Base-by-base conservation (phyloP, 2,329 filamentous ascomycete species). In the Pseudocercospora fuligena region DNA sequence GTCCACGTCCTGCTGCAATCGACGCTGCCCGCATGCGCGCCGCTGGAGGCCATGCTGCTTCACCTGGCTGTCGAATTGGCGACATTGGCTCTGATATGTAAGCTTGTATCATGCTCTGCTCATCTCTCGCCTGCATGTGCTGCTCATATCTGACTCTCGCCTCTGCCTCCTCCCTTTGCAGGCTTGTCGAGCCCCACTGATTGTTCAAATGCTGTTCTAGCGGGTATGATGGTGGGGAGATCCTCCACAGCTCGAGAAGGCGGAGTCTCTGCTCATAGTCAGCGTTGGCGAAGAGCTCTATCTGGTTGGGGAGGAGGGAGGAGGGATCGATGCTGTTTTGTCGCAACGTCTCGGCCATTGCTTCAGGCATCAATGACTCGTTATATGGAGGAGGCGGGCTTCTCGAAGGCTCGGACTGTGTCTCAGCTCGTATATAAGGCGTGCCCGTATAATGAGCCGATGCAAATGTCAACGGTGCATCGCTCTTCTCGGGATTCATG, bases 391-490 rank as follows among this genome's bases (percentile, higher is more conserved):
- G 75, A 4, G 75, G 75, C 4, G 75, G 75, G 62, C 73, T 75
- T 27, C 68, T 65, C 9, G 75, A 73, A 8, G 75, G 74, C 62
- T 77, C 67, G 70, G 76, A 57, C 73, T 73, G 54, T 21, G 80
- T 78, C 62, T 83, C 82, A 21, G 80, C 79, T 57, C 77, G 83
- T 68, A 89, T 76, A 77, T 96, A 92, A 53, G 90, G 83, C 8
- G 92, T 93, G 76, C 94, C 92, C 70, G 90, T 90, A 78, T 97
- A 97, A 78, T 97, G 93, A 75, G 92, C 90, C 9, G 92, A 91
- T 27, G 92, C 88, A 81, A 95, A 96, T 69, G 86, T 83, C 69
- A 92, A 89, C 23, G 84, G 81, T 62, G 83, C 78, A 51, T 77
- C 70, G 43, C 60, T 61, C 64, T 70, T 66, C 54, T 71, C 70